Evolutionary conservation across 495 filamentous ascomycete species (phyloP).

Genomic region (Hypoxylon lenormandii): DNA sequence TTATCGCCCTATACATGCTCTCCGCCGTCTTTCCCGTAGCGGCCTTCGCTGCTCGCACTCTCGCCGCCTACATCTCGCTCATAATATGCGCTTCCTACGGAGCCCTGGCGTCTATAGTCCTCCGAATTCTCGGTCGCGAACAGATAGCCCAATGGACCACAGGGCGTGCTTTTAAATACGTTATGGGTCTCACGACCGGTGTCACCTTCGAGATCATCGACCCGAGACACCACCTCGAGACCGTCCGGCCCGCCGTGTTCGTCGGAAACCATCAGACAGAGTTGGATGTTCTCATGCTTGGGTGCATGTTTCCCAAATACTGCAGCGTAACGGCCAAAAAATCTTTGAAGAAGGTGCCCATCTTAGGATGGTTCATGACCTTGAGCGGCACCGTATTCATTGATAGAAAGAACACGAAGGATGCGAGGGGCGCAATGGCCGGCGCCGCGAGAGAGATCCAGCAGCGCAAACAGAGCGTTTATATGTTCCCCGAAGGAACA

Average conservation of each 20-base stretch:
- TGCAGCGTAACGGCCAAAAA: constrained; percentile 95
- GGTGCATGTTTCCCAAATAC: constrained; percentile 85
- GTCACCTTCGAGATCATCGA: constrained; percentile 81
- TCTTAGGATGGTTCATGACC: constrained; percentile 97
- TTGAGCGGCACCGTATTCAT: constrained; percentile 93
- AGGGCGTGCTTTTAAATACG: constrained; percentile 81
- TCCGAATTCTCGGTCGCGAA: constrained; percentile 76
- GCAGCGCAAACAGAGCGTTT: constrained; percentile 81
- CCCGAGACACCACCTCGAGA: constrained; percentile 71
- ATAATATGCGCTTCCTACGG: constrained; percentile 79
- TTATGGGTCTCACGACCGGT: constrained; percentile 80
- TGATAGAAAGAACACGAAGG: constrained; percentile 82
- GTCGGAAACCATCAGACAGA: constrained; percentile 95
- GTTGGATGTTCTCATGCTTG: constrained; percentile 92
- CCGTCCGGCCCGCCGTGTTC: constrained; percentile 84
- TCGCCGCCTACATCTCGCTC: constrained; percentile 77
- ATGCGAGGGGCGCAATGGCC: constrained; percentile 86
- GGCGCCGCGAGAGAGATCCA: constrained; percentile 84
- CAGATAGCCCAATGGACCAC: constrained; percentile 87
- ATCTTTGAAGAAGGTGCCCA: constrained; percentile 79
- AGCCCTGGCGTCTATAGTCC: constrained; percentile 74
- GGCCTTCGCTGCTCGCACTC: constrained; percentile 76
- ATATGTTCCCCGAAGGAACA: constrained; percentile 94
- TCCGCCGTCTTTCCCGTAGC: constrained; percentile 66
- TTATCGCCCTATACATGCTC: constrained; percentile 69